Evolutionary conservation across 768 basidiomycete genomes (phyloP), one percentile per base, ranked within the genome.

Genomic region (Suillus americanus): DNA sequence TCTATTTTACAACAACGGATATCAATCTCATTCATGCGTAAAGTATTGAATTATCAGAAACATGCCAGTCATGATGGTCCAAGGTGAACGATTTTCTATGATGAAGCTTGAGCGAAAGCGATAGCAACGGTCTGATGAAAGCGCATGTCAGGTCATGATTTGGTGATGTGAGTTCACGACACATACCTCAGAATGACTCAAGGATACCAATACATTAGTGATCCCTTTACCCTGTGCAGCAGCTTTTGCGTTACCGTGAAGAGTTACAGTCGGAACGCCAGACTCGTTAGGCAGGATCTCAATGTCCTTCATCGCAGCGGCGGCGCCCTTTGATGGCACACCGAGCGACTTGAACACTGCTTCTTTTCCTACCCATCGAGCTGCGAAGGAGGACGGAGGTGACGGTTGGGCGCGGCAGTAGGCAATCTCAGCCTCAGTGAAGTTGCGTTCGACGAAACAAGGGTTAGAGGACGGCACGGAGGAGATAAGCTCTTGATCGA

Each of bases 351-450:
- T 99, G 89, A 99, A 98, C 62, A 91, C 88, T 3, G 96, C 97
- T 77, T 99, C 97, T 79, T 99, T 99, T 60, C 94, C 97, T 35
- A 86, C 92, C 97, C 97, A 99, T 63, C 96, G 91, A 41, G 92
- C 96, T 25, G 97, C 97, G 73, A 97, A 95, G 2, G 97, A 98
- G 9, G 97, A 91, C 1, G 85, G 77, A 20, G 93, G 88, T 56
- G 92, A 92, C 3, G 97, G 89, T 71, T 98, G 95, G n/a, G 85
- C 70, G 60, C 80, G 82, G 79, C 96, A 98, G 82, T 99, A 98
- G 13, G 84, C 79, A 69, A 90, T 85, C 79, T 99, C 97, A 28
- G 83, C 87, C 12, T 89, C 86, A 23, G 96, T 99, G 79, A 97
- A 99, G 83, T 99, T 99, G 67, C 95, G 91, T 62, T 85, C 72